Evolutionary conservation across 805 yeast genomes (phyloP), one percentile per base, ranked within the genome.

Genomic region (Candida oleophila): DNA sequence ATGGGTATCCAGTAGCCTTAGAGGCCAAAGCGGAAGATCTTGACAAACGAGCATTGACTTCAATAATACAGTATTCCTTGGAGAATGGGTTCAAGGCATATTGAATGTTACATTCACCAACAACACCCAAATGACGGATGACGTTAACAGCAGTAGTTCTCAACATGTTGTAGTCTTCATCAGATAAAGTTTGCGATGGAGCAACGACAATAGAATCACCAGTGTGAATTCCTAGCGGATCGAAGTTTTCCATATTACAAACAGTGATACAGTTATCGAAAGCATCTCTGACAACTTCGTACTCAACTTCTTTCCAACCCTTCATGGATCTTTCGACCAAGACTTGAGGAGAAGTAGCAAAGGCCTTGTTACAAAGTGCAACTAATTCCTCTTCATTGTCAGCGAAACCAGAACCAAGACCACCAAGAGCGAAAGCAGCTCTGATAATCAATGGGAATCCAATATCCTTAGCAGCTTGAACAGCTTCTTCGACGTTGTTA

Each of bases 141-240:
- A 92, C 96, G 54, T 92, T 94, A 57, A 94, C 94, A 41, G 99
- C 99, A 40, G 99, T 89, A 43, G 97, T 87, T 75, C 99, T 84
- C 65, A 92, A 79, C 98, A 94, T 94, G 74, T 92, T 89, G 75
- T 91, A 92, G 62, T 92, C 99, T 66, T 89, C 97, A 65, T 92
- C 98, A 16, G 96, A 87, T 54, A 92, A 75, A 38, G 99, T 92
- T 76, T 92, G 99, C 38, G 97, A 91, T 43, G 99, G 99, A 45
- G 99, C 99, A 62, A 92, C 96, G 47, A 92, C 99, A 62, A 92
- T 94, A 46, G 98, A 94, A 69, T 92, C 99, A 79, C 99, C 99
- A 49, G 99, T 92, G 66, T 92, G 99, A 61, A 92, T 91, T 66
- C 99, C 99, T 59, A 92, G 80, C 41, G 99, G 99, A 72, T 92